phyloP scores from a whole-genome alignment of 495 filamentous ascomycete species.

The Xylaria cubensis region DNA sequence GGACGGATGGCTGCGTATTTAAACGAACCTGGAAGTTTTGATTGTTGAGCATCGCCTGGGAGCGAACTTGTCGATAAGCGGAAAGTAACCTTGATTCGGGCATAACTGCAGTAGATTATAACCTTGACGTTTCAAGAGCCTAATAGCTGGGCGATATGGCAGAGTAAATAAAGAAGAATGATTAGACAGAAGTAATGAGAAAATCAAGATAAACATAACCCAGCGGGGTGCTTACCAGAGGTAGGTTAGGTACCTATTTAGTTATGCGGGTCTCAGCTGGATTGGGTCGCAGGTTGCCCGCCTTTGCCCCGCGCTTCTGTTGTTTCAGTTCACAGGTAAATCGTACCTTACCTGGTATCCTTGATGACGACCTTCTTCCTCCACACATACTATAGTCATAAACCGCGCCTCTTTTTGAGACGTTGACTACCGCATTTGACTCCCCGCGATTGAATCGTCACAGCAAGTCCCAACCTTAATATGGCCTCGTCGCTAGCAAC shows the following conservation, averaged over 20 bases:
- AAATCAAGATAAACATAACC: neutral
- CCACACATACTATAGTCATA: neutral
- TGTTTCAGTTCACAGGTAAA: conserved; percentile 9
- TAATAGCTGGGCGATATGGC: neutral
- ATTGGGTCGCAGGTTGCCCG: conserved; percentile 15
- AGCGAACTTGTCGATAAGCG: neutral
- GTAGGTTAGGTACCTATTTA: too few relatives aligned
- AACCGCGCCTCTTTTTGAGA: neutral
- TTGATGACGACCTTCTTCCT: conserved; percentile 9
- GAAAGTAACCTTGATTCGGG: neutral
- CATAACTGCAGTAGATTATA: neutral
- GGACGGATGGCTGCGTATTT: neutral
- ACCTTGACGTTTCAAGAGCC: too few relatives aligned
- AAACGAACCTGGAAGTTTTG: neutral
- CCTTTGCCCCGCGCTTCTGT: conserved; percentile 24
- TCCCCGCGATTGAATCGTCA: neutral
- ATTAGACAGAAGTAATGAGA: neutral
- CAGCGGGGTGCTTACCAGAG: too few relatives aligned
- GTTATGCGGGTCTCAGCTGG: neutral
- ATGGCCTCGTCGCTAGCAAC: conserved; percentile 63
- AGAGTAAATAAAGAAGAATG: neutral
- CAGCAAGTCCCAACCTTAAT: neutral
- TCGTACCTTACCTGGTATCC: neutral
- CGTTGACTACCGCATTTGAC: neutral
- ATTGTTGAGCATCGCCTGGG: neutral